Conservation (phyloP, 352 stramenopile species). For the Pythium chondricola region DNA sequence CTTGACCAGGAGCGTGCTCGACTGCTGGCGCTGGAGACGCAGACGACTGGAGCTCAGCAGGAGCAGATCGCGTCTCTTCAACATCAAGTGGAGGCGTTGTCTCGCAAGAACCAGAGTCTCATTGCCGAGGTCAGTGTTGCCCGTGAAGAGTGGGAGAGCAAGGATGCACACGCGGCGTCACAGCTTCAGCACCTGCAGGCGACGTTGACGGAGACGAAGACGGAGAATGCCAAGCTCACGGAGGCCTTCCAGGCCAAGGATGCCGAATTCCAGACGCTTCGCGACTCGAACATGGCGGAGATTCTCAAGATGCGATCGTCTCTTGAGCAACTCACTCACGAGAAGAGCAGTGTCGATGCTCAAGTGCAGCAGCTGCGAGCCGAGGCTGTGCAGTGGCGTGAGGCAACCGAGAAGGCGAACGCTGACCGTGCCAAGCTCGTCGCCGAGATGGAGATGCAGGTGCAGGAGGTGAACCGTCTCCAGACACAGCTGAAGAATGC, state of each 20-base stretch:
- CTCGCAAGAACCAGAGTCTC: conserved; percentile 55
- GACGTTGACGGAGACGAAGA: conserved; percentile 26
- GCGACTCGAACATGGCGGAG: conserved; percentile 26
- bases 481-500: conserved; percentile 30
- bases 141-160: conserved; percentile 42
- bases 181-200: conserved; percentile 37
- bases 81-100: conserved; percentile 49
- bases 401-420: conserved; percentile 4
- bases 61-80: conserved; percentile 31
- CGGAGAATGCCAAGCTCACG: conserved; percentile 24
- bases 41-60: conserved; percentile 27
- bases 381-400: conserved; percentile 21
- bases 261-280: conserved; percentile 21
- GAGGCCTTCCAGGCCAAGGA: conserved; percentile 32
- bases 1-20: conserved; percentile 37
- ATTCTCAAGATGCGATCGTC: conserved; percentile 21
- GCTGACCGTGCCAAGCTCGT: conserved; percentile 16
- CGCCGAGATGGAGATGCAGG: conserved; percentile 23
- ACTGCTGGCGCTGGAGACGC: conserved; percentile 35
- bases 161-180: conserved; percentile 23
- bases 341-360: conserved; percentile 24
- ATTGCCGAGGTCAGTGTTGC: conserved; percentile 40
- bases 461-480: conserved; percentile 23
- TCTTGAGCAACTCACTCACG: conserved; percentile 23
- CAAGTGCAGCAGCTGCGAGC: conserved; percentile 29